Evolutionary conservation across 1,284 basidiomycete species (phyloP).

Genomic region (Hymenochaete sp.): DNA sequence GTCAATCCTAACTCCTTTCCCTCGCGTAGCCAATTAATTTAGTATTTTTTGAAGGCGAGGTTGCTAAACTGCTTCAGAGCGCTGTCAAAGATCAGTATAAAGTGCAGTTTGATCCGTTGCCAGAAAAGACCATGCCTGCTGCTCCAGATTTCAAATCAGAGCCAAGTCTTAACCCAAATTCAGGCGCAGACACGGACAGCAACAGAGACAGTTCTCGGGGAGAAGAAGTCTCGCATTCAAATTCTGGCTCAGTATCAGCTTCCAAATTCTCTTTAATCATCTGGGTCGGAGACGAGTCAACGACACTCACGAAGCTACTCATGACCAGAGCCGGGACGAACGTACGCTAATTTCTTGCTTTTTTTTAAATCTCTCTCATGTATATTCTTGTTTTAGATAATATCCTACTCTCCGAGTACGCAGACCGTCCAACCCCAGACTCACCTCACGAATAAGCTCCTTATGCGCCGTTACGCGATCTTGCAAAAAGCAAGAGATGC

Average conservation of each 20-base stretch:
- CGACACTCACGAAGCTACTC: conserved; percentile 79
- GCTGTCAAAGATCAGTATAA: conserved; percentile 20
- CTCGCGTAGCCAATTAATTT: background rate
- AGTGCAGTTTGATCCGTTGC: conserved; percentile 15
- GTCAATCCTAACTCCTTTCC: conserved; percentile 14
- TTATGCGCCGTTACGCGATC: conserved; percentile 87
- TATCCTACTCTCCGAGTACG: conserved; percentile 66
- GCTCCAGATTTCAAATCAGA: background rate
- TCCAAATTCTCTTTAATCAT: conserved; percentile 43
- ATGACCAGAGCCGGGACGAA: conserved; percentile 50
- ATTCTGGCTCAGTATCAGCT: background rate
- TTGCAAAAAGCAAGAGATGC: conserved; percentile 88
- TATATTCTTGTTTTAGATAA: conserved; percentile 40
- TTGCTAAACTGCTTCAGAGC: conserved; percentile 17
- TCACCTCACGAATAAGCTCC: conserved; percentile 63
- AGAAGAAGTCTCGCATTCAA: background rate
- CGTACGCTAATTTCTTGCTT: conserved; percentile 21
- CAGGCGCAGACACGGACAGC: background rate
- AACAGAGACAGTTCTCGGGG: background rate
- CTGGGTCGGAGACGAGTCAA: conserved; percentile 80
- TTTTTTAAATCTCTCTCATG: conserved; percentile 24
- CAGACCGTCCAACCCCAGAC: conserved; percentile 49
- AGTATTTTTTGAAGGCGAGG: conserved; percentile 21
- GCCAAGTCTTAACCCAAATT: conserved; percentile 12
- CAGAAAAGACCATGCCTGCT: conserved; percentile 14